Conservation (phyloP, 768 basidiomycete species). For the Tylopilus balloui region DNA sequence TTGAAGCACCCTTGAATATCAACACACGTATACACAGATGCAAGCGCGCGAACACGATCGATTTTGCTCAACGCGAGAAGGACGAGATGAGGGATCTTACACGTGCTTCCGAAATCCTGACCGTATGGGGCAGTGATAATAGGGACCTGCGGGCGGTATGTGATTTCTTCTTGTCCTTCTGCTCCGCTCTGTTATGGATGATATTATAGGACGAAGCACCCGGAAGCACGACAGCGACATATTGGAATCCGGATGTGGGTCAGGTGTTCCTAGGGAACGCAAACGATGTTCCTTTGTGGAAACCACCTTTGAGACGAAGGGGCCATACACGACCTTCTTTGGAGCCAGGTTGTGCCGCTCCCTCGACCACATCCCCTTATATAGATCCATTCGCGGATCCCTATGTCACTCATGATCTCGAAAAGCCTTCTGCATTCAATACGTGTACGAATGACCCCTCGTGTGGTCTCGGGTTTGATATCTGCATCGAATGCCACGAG, state of each 20-base stretch:
- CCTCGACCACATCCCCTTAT: constrained; percentile 5
- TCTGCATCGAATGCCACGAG: constrained; percentile 88
- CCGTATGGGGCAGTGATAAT: constrained; percentile 30
- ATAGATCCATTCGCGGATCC: constrained; percentile 18
- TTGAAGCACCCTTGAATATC: neutral
- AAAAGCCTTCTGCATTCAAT: constrained; percentile 34
- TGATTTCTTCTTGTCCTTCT: neutral
- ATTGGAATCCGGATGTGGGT: constrained; percentile 55
- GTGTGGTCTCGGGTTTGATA: constrained; percentile 67
- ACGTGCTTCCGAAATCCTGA: constrained; percentile 72
- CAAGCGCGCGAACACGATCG: constrained; percentile 54
- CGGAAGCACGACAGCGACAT: constrained; percentile 36
- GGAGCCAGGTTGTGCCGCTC: neutral
- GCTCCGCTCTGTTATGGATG: constrained; percentile 1
- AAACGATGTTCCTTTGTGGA: constrained; percentile 64
- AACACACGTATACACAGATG: constrained; percentile 25
- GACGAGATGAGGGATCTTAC: constrained; percentile 91
- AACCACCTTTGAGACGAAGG: constrained; percentile 20
- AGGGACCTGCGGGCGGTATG: constrained; percentile 11
- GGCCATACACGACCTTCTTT: neutral
- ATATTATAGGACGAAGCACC: constrained; percentile 17
- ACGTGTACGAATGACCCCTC: constrained; percentile 38
- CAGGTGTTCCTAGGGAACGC: constrained; percentile 82
- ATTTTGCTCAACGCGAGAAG: constrained; percentile 79
- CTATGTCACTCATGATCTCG: constrained; percentile 8